Base-by-base conservation (phyloP, 2,329 filamentous ascomycete genomes). In the Trichoderma arundinaceum region DNA sequence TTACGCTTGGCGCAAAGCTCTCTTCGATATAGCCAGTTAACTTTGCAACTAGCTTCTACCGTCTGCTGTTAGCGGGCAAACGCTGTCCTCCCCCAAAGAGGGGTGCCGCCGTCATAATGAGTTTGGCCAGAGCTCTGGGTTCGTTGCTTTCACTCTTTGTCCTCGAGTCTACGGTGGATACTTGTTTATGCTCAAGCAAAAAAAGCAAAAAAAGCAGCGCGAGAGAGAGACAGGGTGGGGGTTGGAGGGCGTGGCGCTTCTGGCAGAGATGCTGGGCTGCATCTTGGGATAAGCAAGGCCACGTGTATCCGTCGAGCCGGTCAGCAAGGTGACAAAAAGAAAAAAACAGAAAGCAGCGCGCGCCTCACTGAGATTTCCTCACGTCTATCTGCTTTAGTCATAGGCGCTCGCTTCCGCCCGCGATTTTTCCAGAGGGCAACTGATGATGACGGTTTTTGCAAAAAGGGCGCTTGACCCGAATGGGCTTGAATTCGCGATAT, bases 321-420 rank as follows among this genome's bases (percentile, higher is more conserved):
- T 62, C 46, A 62, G 59, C 48, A 52, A 62, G 59, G 59, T 62
- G 59, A n/a, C n/a, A 62, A 53, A 22, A 39, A 28, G 13, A 43
- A 5, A 38, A 22, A 38, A 39, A 28, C 32, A 39, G 28, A 12
- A 9, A 39, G 19, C 17, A n/a, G 43, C 43, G 49, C 13, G 35
- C 46, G 58, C 44, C 58, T 61, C 38, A 22, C 38, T 52, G 48
- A 62, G 59, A 62, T 62, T 46, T 39, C 28, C 48, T 17, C 49
- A 52, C 38, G 52, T 54, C 49, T 46, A 54, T 35, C 59, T 62
- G 49, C 28, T 62, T 54, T 38, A 28, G 39, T 62, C 48, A 53
- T 54, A 62, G 59, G 49, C 49, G 59, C 59, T 54, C 59, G 59
- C 59, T 62, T 54, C 59, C 59, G 59, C 59, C 59, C 59, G 59